Base-by-base conservation (phyloP, 768 basidiomycete genomes). In the Trametes meyenii region DNA sequence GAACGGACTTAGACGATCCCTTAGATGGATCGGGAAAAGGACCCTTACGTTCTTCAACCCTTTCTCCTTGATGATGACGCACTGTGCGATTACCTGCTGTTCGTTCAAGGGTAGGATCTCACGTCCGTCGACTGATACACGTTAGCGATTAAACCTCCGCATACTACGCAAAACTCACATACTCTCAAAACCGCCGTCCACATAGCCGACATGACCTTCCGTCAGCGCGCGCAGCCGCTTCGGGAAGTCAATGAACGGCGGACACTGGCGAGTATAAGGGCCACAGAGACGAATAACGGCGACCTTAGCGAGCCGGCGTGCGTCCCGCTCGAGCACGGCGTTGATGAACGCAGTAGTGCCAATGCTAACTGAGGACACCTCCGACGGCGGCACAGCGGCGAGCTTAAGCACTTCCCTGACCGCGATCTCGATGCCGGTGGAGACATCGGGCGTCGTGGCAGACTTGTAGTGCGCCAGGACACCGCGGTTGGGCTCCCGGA, bases 231-330 rank as follows among this genome's bases (percentile, higher is more conserved):
- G 69, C 17, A 80, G 57, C 19, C 73, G 74, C 24, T 51, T 68
- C 1, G 78, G 85, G 64, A 83, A 85, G 19, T 80, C 81, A 16
- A 81, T 75, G 62, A 84, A 86, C 0, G 87, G 81, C 12, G 85
- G 87, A 17, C 79, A 79, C 36, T 84, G 83, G n/a, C 71, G 74
- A 2, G 83, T 83, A 70, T 83, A 86, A 0, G 84, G 83, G 3
- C 81, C 83, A 48, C 84, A 85, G 7, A 89, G 77, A 57, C 87
- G 81, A 50, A 89, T 77, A 39, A 88, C 85, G 0, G 85, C 87
- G 0, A 89, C 86, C 48, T 81, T 81, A 46, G 79, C 77, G 14
- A 88, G 72, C n/a, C 81, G 76, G 2, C 77, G 62, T 5, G 79
- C 72, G 69, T 87, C 81, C 24, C 79, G 70, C 72, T 87, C 85